Base-by-base conservation (phyloP, 352 stramenopile species). In the Globisporangium paroecandrum region DNA sequence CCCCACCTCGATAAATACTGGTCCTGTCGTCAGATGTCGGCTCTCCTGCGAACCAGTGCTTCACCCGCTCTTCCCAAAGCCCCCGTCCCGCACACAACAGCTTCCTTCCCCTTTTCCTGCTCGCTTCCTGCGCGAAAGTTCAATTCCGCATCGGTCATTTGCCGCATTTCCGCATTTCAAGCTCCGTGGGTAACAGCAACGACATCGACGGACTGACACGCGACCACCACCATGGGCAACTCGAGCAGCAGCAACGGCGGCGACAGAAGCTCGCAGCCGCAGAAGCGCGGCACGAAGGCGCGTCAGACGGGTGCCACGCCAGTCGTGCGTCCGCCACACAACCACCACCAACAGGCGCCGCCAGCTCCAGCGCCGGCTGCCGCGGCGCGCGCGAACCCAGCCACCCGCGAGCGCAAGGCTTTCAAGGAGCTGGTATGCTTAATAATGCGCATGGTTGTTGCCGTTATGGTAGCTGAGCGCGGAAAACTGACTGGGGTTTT, bases 361-460 rank as follows among this genome's bases (percentile, higher is more conserved):
- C 65, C 71, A 32, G 46, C 58, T 20, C 34, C 81, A 6, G 56
- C 70, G 12, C 62, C 65, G 27, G 47, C 79, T 6, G 64, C 62
- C 10, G 65, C 58, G 18, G 61, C 59, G 49, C 77, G 69, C 36
- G 74, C 66, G 51, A 83, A 84, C 43, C 79, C 80, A 38, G 73
- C 77, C 41, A 69, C 77, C 8, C 80, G 82, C 46, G 78, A 89
- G 57, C 79, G 81, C 64, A 89, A 90, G 58, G 71, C 77, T 2
- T 80, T 77, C 61, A 93, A 93, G 66, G 85, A 93, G 68, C 69
- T 93, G 81, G 85, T 90, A 69, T 62, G 78, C 6, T n/a, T 22
- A 7, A 15, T 32, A 2, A 32, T 29, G 32, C 29, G 18, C 18
- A 51, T 51, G 24, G 18, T n/a, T 61, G 8, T 61, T 25, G 8